These are phyloP conservation scores for Dioscorea cayenensis DNA, from an alignment of 116 monocot species.

Conservation along the genomic window DNA sequence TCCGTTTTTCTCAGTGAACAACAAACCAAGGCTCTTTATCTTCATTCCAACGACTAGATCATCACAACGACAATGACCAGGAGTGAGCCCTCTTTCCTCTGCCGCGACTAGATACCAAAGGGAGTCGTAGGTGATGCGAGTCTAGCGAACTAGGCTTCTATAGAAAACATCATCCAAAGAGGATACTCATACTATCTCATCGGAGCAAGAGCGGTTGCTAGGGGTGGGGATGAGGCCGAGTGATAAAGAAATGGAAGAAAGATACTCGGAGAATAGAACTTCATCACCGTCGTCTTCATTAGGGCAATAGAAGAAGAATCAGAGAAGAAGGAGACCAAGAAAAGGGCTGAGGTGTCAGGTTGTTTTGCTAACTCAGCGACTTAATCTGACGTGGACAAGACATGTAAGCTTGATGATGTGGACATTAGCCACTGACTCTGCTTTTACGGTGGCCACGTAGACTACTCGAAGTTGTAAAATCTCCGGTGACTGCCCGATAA, in stretches of 20 bases:
- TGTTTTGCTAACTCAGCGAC: too few relatives aligned
- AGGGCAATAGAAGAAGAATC: too few relatives aligned
- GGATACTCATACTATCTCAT: conserved; percentile 40
- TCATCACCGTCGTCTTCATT: too few relatives aligned
- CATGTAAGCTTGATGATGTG: too few relatives aligned
- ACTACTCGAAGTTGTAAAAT: too few relatives aligned
- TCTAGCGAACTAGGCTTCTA: conserved; percentile 26
- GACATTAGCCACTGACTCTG: too few relatives aligned
- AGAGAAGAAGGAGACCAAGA: too few relatives aligned
- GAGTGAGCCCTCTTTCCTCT: conserved; percentile 3
- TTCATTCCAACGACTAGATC: conserved; percentile 20
- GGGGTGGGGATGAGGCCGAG: not conserved
- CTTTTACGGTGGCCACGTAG: too few relatives aligned
- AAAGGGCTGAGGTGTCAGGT: too few relatives aligned
- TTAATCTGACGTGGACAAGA: too few relatives aligned
- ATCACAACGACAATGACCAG: not conserved
- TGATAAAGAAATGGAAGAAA: not conserved
- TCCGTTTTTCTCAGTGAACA: conserved; percentile 36
- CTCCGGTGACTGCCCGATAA: too few relatives aligned
- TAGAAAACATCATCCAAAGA: conserved; percentile 11
- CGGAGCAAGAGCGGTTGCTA: conserved; percentile 26
- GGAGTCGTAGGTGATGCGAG: conserved; percentile 42
- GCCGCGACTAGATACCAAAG: conserved; percentile 21
- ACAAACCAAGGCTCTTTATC: conserved; percentile 21
- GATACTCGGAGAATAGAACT: not conserved